A percentile compares a stretch with the other conserved stretches of the same genome.
These are phyloP conservation scores for Zymoseptoria crescenta DNA, from an alignment of 2,329 filamentous ascomycete genomes.

Conservation along the genomic window DNA sequence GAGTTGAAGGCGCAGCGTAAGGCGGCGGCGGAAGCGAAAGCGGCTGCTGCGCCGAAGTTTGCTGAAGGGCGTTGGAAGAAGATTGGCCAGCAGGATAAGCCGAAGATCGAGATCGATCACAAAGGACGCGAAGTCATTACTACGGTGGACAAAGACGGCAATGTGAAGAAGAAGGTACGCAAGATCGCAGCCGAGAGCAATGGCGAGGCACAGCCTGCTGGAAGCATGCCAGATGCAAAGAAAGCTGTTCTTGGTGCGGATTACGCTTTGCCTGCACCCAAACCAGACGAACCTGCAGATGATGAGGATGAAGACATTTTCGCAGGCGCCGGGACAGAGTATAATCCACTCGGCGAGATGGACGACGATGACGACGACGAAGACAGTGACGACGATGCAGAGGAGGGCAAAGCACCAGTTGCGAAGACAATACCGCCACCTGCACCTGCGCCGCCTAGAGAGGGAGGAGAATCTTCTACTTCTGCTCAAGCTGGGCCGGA, in stretches of 20 bases:
- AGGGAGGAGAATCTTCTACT: background rate
- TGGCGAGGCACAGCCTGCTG: slow-evolving; percentile 19
- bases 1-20: slow-evolving; percentile 50
- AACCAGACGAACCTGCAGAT: slow-evolving; percentile 21
- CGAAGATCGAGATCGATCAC: slow-evolving; percentile 50
- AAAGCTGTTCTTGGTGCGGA: slow-evolving; percentile 29
- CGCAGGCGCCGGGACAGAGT: slow-evolving; percentile 50
- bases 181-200: slow-evolving; percentile 38
- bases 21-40: slow-evolving; percentile 37
- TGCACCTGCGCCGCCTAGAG: no score
- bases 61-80: slow-evolving; percentile 22
- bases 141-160: slow-evolving; percentile 51
- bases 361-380: slow-evolving; percentile 40
- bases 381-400: slow-evolving; percentile 33
- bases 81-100: slow-evolving; percentile 43
- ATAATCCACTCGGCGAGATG: slow-evolving; percentile 51
- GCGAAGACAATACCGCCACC: no score
- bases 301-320: slow-evolving; percentile 57
- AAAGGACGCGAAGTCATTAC: slow-evolving; percentile 51
- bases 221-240: slow-evolving; percentile 21
- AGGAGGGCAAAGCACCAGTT: background rate
- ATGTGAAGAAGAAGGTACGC: slow-evolving; percentile 53
- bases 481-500: background rate
- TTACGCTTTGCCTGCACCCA: slow-evolving; percentile 18
- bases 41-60: slow-evolving; percentile 41